Percentiles rank a stretch among this genome's conserved stretches.
Evolutionary conservation across 1,139 yeast genomes (phyloP).

Genomic region (Magnusiomyces magnusii): DNA sequence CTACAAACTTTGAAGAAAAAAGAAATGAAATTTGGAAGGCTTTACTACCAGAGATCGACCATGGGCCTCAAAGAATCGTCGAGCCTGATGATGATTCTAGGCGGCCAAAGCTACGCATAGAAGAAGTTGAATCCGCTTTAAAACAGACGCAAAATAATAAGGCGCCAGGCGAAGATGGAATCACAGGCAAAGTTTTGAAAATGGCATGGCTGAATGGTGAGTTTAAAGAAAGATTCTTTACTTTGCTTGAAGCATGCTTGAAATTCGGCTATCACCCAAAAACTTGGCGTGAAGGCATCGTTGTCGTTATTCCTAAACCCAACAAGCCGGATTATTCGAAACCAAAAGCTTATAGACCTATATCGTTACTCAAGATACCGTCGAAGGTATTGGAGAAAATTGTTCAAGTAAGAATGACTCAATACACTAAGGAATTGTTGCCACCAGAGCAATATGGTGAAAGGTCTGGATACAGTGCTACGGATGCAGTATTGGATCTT

Average conservation of each 20-base stretch:
- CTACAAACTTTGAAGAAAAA: too few species aligned
- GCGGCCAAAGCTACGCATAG: too few species aligned
- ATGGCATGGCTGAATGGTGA: neutral
- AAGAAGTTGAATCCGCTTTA: too few species aligned
- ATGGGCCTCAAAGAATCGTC: too few species aligned
- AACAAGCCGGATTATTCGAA: constrained; percentile 4
- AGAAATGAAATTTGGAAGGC: too few species aligned
- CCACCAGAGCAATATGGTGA: neutral
- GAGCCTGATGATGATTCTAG: too few species aligned
- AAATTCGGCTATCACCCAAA: constrained; percentile 6
- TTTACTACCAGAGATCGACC: too few species aligned
- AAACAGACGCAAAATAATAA: too few species aligned
- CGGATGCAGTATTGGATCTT: neutral
- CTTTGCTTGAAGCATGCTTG: neutral
- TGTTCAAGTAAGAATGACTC: neutral
- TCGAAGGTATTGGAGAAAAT: neutral
- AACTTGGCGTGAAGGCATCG: constrained; percentile 2
- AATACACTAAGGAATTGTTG: neutral
- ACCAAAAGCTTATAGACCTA: constrained; percentile 7
- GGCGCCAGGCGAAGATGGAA: too few species aligned
- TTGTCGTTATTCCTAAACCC: constrained; percentile 10
- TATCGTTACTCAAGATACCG: neutral
- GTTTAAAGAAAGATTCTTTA: neutral
- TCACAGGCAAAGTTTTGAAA: too few species aligned
- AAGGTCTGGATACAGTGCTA: neutral